Evolutionary conservation across 177 flowering plant genomes (phyloP).

Genomic region (Tripterygium wilfordii): DNA sequence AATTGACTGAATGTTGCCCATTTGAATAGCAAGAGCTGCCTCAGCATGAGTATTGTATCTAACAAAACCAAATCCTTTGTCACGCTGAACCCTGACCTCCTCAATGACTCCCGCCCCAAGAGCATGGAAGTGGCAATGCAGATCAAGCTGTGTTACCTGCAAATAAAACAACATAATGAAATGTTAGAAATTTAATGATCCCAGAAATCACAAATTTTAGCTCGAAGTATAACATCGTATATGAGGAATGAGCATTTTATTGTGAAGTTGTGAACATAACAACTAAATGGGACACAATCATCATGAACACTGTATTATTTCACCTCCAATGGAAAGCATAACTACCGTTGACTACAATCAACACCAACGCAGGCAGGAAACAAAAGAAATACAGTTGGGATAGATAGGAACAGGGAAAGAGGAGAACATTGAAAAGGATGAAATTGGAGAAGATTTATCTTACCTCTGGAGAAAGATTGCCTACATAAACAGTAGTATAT

Average conservation of each 20-base stretch:
- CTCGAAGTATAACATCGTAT: no score
- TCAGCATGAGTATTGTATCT: constrained; percentile 90
- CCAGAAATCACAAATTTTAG: no score
- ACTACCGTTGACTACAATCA: no score
- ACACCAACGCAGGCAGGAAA: no score
- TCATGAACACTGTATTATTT: no score
- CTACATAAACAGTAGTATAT: constrained; percentile 96
- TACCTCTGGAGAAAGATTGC: constrained; percentile 93
- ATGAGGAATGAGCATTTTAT: no score
- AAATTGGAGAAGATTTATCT: constrained; percentile 11
- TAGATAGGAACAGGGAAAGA: no score
- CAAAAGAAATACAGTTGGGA: no score
- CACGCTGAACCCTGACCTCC: constrained; percentile 94
- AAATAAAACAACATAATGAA: constrained; percentile 5
- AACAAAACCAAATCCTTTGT: constrained; percentile 98
- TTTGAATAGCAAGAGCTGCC: constrained; percentile 93
- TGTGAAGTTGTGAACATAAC: no score
- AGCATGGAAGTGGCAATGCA: constrained; percentile 85
- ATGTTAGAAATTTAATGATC: background rate
- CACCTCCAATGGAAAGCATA: no score
- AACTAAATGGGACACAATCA: no score
- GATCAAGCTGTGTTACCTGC: constrained; percentile 91
- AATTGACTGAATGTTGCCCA: constrained; percentile 67
- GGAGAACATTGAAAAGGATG: background rate
- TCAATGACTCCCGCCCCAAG: constrained; percentile 95